These are phyloP conservation scores for Penicillium tannophilum DNA, from an alignment of 495 filamentous ascomycete genomes.

Conservation along the genomic window DNA sequence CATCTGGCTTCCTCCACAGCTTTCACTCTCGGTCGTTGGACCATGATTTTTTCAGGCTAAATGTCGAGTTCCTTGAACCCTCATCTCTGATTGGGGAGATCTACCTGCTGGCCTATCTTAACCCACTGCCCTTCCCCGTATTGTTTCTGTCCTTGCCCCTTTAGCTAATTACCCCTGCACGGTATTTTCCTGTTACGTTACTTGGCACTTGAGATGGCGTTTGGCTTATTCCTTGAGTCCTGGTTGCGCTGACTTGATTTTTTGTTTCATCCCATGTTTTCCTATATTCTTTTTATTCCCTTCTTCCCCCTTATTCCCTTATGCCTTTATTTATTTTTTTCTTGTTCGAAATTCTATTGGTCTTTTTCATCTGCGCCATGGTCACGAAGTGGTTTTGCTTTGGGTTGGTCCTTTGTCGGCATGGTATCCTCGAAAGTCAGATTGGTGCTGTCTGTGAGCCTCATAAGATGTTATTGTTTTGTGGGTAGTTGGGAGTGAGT, in stretches of 20 bases:
- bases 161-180: not conserved
- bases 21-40: not conserved
- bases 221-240: conserved; percentile 1
- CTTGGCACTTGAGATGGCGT: conserved; percentile 12
- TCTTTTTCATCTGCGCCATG: conserved; percentile 18
- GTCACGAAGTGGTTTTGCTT: conserved; percentile 11
- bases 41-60: not conserved
- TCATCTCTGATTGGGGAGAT: not conserved
- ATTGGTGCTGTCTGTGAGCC: not conserved
- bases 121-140: not conserved
- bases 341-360: conserved; percentile 2
- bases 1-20: not conserved
- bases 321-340: not conserved
- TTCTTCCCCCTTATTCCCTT: not conserved
- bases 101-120: not conserved
- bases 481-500: conserved; percentile 13
- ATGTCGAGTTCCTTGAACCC: not conserved
- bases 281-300: not conserved
- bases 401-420: not conserved
- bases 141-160: not conserved
- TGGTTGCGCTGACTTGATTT: conserved; percentile 1
- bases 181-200: not conserved
- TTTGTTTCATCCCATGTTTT: not conserved
- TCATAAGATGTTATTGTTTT: not conserved
- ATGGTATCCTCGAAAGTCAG: not conserved